Percentiles rank a stretch among this genome's conserved stretches.
Conservation (phyloP, 805 yeast genomes). For the Kodamaea restingae region DNA sequence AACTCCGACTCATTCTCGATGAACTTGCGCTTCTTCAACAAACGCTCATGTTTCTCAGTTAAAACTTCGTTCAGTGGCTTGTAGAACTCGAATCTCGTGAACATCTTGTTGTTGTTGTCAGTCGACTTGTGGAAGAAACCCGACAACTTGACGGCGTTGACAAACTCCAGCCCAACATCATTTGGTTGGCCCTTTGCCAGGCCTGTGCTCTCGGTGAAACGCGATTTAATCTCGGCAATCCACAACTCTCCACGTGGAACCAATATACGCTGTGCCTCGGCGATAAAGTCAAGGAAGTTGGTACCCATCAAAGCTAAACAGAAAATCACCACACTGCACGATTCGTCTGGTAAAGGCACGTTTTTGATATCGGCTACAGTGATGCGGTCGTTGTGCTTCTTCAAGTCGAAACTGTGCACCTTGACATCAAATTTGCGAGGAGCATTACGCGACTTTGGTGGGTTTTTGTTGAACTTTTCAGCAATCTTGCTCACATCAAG, state of each 20-base stretch:
- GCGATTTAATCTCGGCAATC: constrained; percentile 95
- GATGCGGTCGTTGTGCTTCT: constrained; percentile 80
- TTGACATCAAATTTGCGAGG: constrained; percentile 45
- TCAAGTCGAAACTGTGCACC: constrained; percentile 88
- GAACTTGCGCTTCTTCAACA: constrained; percentile 61
- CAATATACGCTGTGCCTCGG: constrained; percentile 83
- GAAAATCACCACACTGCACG: constrained; percentile 85
- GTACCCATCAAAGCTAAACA: constrained; percentile 98
- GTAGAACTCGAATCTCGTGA: constrained; percentile 89
- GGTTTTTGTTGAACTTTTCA: constrained; percentile 27
- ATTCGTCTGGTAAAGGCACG: constrained; percentile 77
- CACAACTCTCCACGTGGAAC: constrained; percentile 92
- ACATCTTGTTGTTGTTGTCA: constrained; percentile 87
- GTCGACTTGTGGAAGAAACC: constrained; percentile 90
- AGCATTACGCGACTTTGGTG: constrained; percentile 15
- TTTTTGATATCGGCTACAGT: constrained; percentile 95
- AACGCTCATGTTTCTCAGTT: constrained; percentile 56
- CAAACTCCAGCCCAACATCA: constrained; percentile 70
- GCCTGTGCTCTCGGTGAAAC: constrained; percentile 60
- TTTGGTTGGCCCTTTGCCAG: constrained; percentile 29
- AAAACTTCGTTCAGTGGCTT: constrained; percentile 73
- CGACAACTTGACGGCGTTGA: constrained; percentile 63
- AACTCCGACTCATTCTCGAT: constrained; percentile 65
- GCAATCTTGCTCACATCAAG: constrained; percentile 55
- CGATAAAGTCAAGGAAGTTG: constrained; percentile 84